phyloP scores from a whole-genome alignment of 371 early-diverging fungal genomes.

The Mortierella sp. region DNA sequence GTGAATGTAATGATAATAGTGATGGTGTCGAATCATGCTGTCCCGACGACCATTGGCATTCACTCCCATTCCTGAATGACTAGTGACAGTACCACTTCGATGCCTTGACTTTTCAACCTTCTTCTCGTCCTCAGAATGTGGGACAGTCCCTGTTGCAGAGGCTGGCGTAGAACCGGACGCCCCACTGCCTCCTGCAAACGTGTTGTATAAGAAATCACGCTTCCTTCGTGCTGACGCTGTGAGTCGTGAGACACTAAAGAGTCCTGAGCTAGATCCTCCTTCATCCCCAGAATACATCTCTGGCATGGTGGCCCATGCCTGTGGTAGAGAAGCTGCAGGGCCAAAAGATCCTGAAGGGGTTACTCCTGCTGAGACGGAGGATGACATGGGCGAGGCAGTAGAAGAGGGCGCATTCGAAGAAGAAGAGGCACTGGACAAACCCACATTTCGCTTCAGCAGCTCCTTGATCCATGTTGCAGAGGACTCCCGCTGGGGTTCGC shows the following conservation, averaged over 20 bases:
- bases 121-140: no score
- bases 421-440: conserved; percentile 16
- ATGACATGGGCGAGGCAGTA: not conserved
- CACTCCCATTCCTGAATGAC: no score
- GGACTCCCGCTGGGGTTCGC: conserved; percentile 15
- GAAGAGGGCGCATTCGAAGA: conserved; percentile 1
- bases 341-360: not conserved
- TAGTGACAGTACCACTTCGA: not conserved
- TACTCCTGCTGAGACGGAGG: not conserved
- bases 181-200: no score
- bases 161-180: no score
- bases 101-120: no score
- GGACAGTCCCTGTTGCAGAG: no score
- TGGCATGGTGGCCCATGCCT: no score
- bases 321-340: no score
- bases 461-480: conserved; percentile 38
- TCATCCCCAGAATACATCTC: conserved; percentile 6
- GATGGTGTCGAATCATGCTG: not conserved
- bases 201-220: not conserved
- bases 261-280: not conserved
- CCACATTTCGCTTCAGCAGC: conserved; percentile 44
- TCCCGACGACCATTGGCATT: not conserved
- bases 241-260: conserved; percentile 26
- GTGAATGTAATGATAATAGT: not conserved
- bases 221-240: conserved; percentile 7